These are phyloP conservation scores for Bassia scoparia DNA, from an alignment of 148 eudicot species.

Conservation along the genomic window DNA sequence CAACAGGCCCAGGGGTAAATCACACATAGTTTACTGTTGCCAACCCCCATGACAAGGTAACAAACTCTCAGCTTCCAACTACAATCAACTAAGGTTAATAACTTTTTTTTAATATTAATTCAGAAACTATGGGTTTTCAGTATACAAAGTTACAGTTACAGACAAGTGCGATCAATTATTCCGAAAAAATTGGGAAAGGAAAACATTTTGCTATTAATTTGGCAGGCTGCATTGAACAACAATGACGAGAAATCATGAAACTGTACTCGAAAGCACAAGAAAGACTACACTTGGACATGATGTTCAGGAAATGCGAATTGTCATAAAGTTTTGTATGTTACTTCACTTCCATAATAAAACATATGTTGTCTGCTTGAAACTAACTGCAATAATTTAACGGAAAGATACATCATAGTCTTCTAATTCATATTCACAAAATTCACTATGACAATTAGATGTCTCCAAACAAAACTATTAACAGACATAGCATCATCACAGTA, in stretches of 20 bases:
- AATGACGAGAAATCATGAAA: background rate
- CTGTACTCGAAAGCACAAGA: background rate
- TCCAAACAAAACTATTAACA: background rate
- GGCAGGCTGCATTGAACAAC: background rate
- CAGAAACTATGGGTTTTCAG: background rate
- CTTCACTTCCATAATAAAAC: background rate
- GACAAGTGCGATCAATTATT: too few relatives aligned
- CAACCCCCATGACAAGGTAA: background rate
- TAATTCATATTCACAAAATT: background rate
- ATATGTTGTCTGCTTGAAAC: too few relatives aligned
- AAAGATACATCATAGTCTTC: too few relatives aligned
- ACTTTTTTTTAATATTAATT: too few relatives aligned
- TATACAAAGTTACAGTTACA: background rate
- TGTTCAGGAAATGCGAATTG: background rate
- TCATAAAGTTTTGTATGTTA: background rate
- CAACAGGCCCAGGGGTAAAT: background rate
- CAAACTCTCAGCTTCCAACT: background rate
- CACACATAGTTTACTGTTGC: background rate
- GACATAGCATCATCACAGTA: background rate
- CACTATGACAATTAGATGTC: background rate
- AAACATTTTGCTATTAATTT: background rate
- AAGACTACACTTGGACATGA: background rate
- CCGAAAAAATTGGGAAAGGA: background rate
- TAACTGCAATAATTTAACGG: too few relatives aligned
- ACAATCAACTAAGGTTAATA: background rate